Conservation (phyloP, 2,329 filamentous ascomycete genomes). For the Sporothrix protearum region DNA sequence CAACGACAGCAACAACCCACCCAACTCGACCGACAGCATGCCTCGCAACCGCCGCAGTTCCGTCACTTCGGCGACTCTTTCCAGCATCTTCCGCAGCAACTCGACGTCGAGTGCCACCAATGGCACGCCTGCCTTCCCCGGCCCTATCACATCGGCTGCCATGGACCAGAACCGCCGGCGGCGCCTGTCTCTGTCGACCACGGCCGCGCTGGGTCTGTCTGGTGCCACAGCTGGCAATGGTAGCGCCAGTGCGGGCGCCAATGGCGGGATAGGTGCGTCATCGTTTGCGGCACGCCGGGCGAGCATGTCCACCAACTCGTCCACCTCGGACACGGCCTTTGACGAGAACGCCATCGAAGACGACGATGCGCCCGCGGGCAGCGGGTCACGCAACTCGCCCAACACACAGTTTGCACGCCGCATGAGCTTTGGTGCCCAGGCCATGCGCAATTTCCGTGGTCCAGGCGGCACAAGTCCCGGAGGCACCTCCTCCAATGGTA, state of each 20-base stretch:
- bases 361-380: constrained; percentile 52
- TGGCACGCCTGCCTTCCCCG: constrained; percentile 45
- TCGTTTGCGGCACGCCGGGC: constrained; percentile 55
- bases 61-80: constrained; percentile 55
- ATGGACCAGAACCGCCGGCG: constrained; percentile 58
- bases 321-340: constrained; percentile 46
- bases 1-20: constrained; percentile 26
- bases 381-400: constrained; percentile 53
- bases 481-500: constrained; percentile 55
- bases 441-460: constrained; percentile 65
- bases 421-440: constrained; percentile 84
- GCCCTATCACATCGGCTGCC: constrained; percentile 42
- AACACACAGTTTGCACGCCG: constrained; percentile 75
- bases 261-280: constrained; percentile 33
- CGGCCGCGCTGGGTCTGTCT: constrained; percentile 57
- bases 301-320: constrained; percentile 65
- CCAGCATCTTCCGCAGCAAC: constrained; percentile 57
- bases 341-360: constrained; percentile 75
- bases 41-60: constrained; percentile 50
- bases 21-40: constrained; percentile 33
- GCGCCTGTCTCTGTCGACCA: constrained; percentile 64
- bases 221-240: constrained; percentile 60
- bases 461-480: constrained; percentile 54
- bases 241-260: background rate
- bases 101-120: constrained; percentile 46